Percentiles rank a stretch among this genome's conserved stretches.
Conservation (phyloP, 208 protist species). For the Trypanosoma conorhini region DNA sequence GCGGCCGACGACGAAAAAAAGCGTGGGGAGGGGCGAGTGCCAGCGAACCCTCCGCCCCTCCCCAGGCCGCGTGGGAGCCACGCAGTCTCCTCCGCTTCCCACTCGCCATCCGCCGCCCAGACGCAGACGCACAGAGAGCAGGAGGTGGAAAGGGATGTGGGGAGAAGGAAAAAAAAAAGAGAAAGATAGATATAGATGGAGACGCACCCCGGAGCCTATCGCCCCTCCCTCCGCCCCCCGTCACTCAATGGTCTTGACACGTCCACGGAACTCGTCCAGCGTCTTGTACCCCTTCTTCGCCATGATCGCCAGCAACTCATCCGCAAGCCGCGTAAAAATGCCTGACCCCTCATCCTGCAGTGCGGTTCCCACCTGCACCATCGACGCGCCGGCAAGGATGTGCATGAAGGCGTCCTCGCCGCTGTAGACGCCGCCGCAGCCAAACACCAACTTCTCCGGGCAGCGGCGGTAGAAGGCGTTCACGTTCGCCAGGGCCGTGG, state of each 20-base stretch:
- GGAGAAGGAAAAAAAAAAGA: too few relatives aligned
- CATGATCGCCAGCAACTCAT: conserved; percentile 81
- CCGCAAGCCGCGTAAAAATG: conserved; percentile 73
- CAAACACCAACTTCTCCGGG: conserved; percentile 79
- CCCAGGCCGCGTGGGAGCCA: too few relatives aligned
- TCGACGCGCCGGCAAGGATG: conserved; percentile 80
- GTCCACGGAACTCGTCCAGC: conserved; percentile 83
- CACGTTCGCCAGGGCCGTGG: conserved; percentile 90
- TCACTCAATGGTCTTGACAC: conserved; percentile 74
- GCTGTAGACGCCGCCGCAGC: conserved; percentile 82
- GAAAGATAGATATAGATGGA: too few relatives aligned
- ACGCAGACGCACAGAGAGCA: too few relatives aligned
- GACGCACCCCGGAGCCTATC: too few relatives aligned
- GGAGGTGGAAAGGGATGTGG: too few relatives aligned
- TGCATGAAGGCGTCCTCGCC: conserved; percentile 87
- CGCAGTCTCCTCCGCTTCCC: too few relatives aligned
- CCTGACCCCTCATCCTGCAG: conserved; percentile 71
- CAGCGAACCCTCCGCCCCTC: too few relatives aligned
- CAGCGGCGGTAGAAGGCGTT: conserved; percentile 88
- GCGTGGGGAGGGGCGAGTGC: too few relatives aligned
- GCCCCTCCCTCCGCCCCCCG: too few relatives aligned
- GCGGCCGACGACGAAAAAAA: too few relatives aligned
- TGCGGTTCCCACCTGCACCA: conserved; percentile 87
- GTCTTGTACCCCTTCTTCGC: conserved; percentile 83
- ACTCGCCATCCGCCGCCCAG: too few relatives aligned